Conservation (phyloP, 176 grass and related monocot species). For the Phoenix roebelenii region DNA sequence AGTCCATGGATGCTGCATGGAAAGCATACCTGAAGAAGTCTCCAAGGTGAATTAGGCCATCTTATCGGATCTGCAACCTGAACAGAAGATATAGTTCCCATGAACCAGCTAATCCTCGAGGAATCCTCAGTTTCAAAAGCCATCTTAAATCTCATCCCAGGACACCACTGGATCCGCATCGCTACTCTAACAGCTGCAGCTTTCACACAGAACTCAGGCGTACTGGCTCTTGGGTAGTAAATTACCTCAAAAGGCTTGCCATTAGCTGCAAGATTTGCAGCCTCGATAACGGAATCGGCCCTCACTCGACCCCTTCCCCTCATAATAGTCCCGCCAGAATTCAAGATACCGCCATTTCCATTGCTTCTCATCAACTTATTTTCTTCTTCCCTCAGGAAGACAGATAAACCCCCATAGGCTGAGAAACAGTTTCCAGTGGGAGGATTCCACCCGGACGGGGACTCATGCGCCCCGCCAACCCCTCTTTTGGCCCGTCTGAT, state of each 20-base stretch:
- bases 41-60: conserved; percentile 59
- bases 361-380: conserved; percentile 23
- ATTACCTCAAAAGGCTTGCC: conserved; percentile 49
- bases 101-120: conserved; percentile 73
- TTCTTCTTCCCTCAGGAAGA: conserved; percentile 51
- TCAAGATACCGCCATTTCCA: not conserved
- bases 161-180: conserved; percentile 61
- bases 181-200: conserved; percentile 30
- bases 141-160: conserved; percentile 69
- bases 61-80: conserved; percentile 41
- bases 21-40: conserved; percentile 46
- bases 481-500: conserved; percentile 53
- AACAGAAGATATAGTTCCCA: conserved; percentile 51
- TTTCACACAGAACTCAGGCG: conserved; percentile 52
- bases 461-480: conserved; percentile 15
- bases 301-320: conserved; percentile 42
- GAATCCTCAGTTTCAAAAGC: conserved; percentile 67
- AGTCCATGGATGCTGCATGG: too few species aligned
- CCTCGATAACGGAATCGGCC: conserved; percentile 29
- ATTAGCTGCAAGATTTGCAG: conserved; percentile 28
- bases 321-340: conserved; percentile 18
- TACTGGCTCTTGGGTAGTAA: conserved; percentile 54
- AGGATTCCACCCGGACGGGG: conserved; percentile 46
- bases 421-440: not conserved
- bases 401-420: conserved; percentile 33